These are phyloP conservation scores for Clavulina sp. DNA, from an alignment of 768 basidiomycete species.

Conservation along the genomic window DNA sequence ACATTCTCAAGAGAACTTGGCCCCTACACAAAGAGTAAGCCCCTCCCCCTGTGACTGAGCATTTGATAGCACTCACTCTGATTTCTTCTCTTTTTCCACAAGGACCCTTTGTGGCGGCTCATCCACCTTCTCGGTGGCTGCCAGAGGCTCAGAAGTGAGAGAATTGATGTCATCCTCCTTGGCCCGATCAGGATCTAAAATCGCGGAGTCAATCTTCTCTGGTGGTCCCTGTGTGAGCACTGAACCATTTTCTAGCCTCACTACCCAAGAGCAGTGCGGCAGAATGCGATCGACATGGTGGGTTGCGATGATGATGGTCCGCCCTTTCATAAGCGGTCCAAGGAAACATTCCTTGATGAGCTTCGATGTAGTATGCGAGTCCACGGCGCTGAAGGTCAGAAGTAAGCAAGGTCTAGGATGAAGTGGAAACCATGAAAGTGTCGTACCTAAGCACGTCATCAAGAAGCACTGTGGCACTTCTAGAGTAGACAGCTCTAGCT, in stretches of 20 bases:
- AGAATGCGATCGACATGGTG: constrained; percentile 64
- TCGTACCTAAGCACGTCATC: constrained; percentile 32
- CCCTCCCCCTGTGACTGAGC: constrained; percentile 43
- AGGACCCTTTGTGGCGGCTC: too few species aligned
- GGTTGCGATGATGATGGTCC: constrained; percentile 39
- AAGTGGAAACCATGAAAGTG: constrained; percentile 15
- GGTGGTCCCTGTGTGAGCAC: constrained; percentile 35
- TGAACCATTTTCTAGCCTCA: constrained; percentile 39
- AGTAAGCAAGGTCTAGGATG: constrained; percentile 1
- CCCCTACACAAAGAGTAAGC: constrained; percentile 52
- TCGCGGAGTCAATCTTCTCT: constrained; percentile 27
- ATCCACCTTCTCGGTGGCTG: constrained; percentile 13
- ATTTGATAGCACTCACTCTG: not conserved
- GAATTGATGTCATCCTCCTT: constrained; percentile 28
- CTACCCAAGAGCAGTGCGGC: constrained; percentile 45
- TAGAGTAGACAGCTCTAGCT: constrained; percentile 67
- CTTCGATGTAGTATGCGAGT: constrained; percentile 61
- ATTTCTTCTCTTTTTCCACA: not conserved
- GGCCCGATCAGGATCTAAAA: constrained; percentile 29
- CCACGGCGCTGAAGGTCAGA: constrained; percentile 34
- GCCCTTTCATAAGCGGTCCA: constrained; percentile 18
- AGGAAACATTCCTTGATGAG: constrained; percentile 38
- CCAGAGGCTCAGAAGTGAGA: constrained; percentile 22
- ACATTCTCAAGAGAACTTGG: constrained; percentile 38
- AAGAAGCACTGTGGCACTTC: constrained; percentile 22